These are phyloP conservation scores for Brassica hybrid DNA, from an alignment of 441 rosid genomes.

Conservation along the genomic window DNA sequence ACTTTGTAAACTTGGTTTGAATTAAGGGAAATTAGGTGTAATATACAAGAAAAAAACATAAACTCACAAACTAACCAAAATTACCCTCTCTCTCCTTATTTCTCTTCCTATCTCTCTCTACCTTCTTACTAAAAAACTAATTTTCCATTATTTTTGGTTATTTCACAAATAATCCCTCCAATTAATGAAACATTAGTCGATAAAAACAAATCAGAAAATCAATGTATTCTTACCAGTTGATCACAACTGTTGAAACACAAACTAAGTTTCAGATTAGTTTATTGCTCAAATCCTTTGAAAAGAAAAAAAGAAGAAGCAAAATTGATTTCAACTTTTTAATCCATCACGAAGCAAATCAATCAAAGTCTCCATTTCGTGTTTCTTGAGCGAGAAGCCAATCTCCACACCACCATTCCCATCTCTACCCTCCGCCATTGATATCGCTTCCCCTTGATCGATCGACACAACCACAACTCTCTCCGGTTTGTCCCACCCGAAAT, in stretches of 20 bases:
- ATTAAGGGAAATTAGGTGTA: no score
- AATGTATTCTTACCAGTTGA: neutral
- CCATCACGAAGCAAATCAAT: slow-evolving; percentile 29
- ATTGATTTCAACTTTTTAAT: neutral
- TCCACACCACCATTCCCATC: slow-evolving; percentile 42
- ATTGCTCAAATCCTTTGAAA: neutral
- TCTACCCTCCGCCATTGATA: slow-evolving; percentile 39
- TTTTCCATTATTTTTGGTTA: no score
- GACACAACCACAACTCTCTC: slow-evolving; percentile 43
- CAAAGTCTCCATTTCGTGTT: slow-evolving; percentile 43
- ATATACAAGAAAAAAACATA: no score
- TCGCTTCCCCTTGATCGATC: slow-evolving; percentile 36
- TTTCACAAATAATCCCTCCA: no score
- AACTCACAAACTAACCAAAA: no score
- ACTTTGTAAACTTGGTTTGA: no score
- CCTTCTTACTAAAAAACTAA: no score
- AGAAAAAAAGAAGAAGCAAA: neutral
- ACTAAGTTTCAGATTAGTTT: neutral
- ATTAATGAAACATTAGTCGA: no score
- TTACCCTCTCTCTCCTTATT: no score
- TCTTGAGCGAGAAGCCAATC: slow-evolving; percentile 43
- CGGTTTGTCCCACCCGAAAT: slow-evolving; percentile 47
- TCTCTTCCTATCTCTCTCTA: no score
- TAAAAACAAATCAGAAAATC: no score
- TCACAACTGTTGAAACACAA: neutral